Evolutionary conservation across 805 yeast genomes (phyloP), one percentile per base, ranked within the genome.

Genomic region (Pichia paraexigua): DNA sequence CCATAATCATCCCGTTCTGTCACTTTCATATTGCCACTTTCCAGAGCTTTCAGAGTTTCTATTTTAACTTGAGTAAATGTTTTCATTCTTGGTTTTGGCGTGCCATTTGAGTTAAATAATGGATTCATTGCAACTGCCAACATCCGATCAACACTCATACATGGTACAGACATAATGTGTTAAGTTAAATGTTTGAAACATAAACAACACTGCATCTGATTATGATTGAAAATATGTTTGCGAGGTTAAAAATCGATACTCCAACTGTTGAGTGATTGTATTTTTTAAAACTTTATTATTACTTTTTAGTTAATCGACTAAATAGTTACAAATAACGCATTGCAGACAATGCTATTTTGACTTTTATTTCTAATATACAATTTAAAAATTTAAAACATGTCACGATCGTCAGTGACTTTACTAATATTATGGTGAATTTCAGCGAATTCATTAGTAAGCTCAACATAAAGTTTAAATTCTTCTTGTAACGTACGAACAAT

Each of bases 391-490:
- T 51, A 59, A 44, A 59, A 60, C 30, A 47, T 48, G 21, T 53
- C 52, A n/a, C 44, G 24, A 18, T 55, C 54, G 30, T 56, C 65
- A 21, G 55, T 54, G 5, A 67, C 20, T 28, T 60, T 58, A 30
- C 70, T 75, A 5, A 76, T 75, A 47, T 70, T 71, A 57, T 78
- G 81, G 65, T 85, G 92, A 41, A 84, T 65, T 57, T 82, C 87
- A 2, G 92, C 91, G 62, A 84, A 75, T 41, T 79, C 76, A 63
- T 85, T 87, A 46, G 91, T 84, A 43, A 83, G 72, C 63, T 85
- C 91, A 81, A 85, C 82, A 65, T 84, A 86, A 49, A 85, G 68
- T 43, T 72, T 72, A 62, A 83, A 85, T 65, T 85, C 92, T 58
- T 80, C 82, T 51, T 79, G 78, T 25, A 86, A 74, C 0, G 87